Base-by-base conservation (phyloP, 768 basidiomycete species). In the Kwoniella mangroviensis region DNA sequence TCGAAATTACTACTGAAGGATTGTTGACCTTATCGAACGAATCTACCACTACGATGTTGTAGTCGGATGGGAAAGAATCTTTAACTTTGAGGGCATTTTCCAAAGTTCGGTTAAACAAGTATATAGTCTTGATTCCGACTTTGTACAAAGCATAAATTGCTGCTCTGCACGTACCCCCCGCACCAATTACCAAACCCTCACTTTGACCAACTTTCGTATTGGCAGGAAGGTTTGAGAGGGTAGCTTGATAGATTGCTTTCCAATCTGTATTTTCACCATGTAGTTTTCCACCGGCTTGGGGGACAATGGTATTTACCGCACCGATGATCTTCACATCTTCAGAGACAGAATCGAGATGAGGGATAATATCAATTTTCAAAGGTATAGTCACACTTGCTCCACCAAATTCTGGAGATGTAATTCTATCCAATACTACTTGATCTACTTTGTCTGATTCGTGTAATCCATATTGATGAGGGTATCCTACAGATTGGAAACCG, bases 321-420 rank as follows among this genome's bases (percentile, higher is more conserved):
- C 97, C 97, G 69, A 99, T 94, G 3, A 88, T 85, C 74, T 89
- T 85, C 1, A 94, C 97, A 22, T 93, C 90, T 0, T 89, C 88
- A 0, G 94, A 91, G 52, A 98, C 83, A 63, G 85, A 84, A 78
- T 95, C 91, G 61, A 99, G 87, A 5, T 91, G 85, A 1, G 91
- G 88, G 58, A 98, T 93, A 72, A 98, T 86, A 70, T 93, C 91
- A 49, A 96, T 85, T 84, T 99, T 99, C 86, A 90, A 90, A 1
- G 97, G 97, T 73, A 98, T 98, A 21, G 97, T 99, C 28, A 98
- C 94, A 4, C 92, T 93, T 17, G 94, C 97, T 0, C 97, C 97
- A 9, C 97, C 96, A 80, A 98, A 98, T 56, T 89, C 88, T 1
- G 88, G 86, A 3, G 87, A 85, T 1, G 85, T 82, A 21, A 98